These are phyloP conservation scores for Neonectria punicea DNA, from an alignment of 2,329 filamentous ascomycete genomes.

Conservation along the genomic window DNA sequence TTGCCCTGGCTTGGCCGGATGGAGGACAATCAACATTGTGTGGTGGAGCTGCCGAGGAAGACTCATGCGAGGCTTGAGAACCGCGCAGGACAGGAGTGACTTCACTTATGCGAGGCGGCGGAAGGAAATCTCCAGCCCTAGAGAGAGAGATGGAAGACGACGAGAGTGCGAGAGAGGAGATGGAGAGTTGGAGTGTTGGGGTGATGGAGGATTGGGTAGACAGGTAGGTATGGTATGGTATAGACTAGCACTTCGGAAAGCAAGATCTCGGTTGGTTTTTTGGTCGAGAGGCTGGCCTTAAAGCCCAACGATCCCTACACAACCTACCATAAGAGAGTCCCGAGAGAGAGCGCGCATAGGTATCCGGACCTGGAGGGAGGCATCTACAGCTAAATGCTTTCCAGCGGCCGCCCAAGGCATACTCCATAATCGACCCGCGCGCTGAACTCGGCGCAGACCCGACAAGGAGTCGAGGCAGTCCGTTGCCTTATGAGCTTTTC, in stretches of 20 bases:
- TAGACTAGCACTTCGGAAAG: not conserved
- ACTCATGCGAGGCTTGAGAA: not conserved
- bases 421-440: not conserved
- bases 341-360: not conserved
- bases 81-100: not conserved
- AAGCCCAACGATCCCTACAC: not conserved
- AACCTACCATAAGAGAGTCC: not conserved
- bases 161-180: not conserved
- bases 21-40: not conserved
- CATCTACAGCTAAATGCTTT: not conserved
- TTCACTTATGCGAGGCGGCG: not conserved
- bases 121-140: not conserved
- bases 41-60: not conserved
- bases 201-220: not conserved
- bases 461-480: not conserved
- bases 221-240: not conserved
- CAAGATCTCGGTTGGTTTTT: not conserved
- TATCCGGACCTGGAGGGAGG: not conserved
- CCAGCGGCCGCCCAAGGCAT: not conserved
- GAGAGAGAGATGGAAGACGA: not conserved
- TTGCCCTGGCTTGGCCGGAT: not conserved
- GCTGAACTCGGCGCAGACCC: not conserved
- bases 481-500: not conserved
- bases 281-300: not conserved
- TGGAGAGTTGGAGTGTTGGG: not conserved